These are phyloP conservation scores for Lipomyces sp. DNA, from an alignment of 805 yeast genomes.

Conservation along the genomic window DNA sequence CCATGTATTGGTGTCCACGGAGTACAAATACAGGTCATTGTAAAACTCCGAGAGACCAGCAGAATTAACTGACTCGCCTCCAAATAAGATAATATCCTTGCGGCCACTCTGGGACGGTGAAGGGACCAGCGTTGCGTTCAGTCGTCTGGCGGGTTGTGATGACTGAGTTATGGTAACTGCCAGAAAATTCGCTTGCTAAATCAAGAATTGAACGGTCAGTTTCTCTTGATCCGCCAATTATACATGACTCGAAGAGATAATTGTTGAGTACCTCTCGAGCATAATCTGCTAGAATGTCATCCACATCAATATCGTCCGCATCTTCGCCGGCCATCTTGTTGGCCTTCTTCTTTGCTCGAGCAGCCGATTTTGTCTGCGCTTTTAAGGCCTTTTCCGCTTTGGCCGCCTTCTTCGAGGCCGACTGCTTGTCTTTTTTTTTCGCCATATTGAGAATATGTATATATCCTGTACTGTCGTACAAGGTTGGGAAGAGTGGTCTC, in stretches of 20 bases:
- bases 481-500: too few relatives aligned
- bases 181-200: conserved; percentile 73
- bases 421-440: conserved; percentile 77
- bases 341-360: conserved; percentile 69
- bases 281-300: conserved; percentile 71
- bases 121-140: conserved; percentile 71
- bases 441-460: conserved; percentile 75
- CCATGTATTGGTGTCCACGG: conserved; percentile 80
- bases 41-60: conserved; percentile 60
- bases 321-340: conserved; percentile 77
- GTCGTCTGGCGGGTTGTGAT: conserved; percentile 61
- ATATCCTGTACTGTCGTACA: too few relatives aligned
- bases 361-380: conserved; percentile 66
- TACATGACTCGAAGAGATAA: neutral
- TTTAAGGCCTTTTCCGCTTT: conserved; percentile 79
- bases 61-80: conserved; percentile 70
- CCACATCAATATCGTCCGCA: conserved; percentile 73
- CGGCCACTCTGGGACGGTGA: conserved; percentile 66
- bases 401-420: conserved; percentile 84
- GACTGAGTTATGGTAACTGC: conserved; percentile 58
- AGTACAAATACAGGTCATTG: conserved; percentile 74
- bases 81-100: conserved; percentile 77
- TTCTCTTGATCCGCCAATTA: neutral
- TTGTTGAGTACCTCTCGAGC: conserved; percentile 43
- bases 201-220: neutral